Evolutionary conservation across 2,329 filamentous ascomycete species (phyloP), one percentile per base, ranked within the genome.

Genomic region (Fusarium nanum): DNA sequence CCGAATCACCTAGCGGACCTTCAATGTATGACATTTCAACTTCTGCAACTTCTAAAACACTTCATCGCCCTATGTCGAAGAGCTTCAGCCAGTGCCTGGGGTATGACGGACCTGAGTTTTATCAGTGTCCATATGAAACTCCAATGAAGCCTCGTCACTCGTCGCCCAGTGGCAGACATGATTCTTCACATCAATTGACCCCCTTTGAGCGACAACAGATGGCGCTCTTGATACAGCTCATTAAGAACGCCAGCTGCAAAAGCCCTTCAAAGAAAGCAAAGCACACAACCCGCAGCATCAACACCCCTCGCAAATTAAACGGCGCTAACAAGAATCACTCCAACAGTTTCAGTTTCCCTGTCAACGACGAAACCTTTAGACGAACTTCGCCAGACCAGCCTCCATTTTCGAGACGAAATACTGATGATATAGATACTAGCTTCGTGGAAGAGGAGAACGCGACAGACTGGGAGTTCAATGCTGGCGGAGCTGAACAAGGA

Each of bases 361-460:
- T 82, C 60, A 79, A 83, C 63, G 79, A 84, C 59, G 81, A 84
- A 42, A 79, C 80, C 1, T 82, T 83, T 56, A 71, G 74, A 13
- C 71, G 73, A 32, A 76, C 81, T 8, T 77, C 78, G 12, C 74
- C 80, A n/a, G 75, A 79, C 22, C 78, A 76, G 37, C 77, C 80
- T 44, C 77, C 77, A 5, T 87, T 88, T 64, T 74, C 80, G 41
- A 83, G 83, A 64, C 84, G 78, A 60, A 89, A 86, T 71, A 80
- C 85, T 22, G 87, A 91, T 60, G 87, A 86, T 54, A 90, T 91
- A 70, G 88, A 88, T 76, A 90, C 88, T 20, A 86, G 81, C 41
- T 91, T 91, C 76, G 84, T 83, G 22, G 80, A 85, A 6, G 83
- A 84, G 16, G 84, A 88, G 22, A 76, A 80, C 45, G 70, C 79